Conservation (phyloP, 495 filamentous ascomycete genomes). For the Penicillium taxi region DNA sequence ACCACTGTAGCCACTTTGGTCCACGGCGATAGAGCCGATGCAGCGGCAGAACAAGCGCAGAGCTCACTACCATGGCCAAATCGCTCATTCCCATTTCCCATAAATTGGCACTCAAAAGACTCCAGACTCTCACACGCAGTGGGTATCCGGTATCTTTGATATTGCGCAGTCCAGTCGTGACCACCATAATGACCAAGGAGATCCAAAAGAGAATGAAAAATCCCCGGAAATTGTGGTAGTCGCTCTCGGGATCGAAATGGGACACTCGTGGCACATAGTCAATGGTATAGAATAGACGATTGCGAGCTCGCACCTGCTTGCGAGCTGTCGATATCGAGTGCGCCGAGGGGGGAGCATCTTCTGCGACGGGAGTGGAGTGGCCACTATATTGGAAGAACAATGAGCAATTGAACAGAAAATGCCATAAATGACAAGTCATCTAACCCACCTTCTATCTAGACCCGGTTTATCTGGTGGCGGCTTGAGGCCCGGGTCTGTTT, state of each 20-base stretch:
- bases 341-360: constrained; percentile 84
- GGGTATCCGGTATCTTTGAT: constrained; percentile 89
- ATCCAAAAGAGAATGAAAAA: constrained; percentile 99
- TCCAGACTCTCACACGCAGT: constrained; percentile 76
- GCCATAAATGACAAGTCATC: too few species aligned
- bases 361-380: constrained; percentile 77
- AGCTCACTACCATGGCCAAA: constrained; percentile 71
- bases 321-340: constrained; percentile 76
- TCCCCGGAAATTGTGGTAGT: constrained; percentile 89
- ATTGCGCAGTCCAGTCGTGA: constrained; percentile 84
- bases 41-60: constrained; percentile 61
- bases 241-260: constrained; percentile 88
- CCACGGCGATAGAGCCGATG: constrained; percentile 56
- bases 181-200: constrained; percentile 89
- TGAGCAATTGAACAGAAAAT: constrained; percentile 3
- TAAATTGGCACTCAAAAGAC: constrained; percentile 74
- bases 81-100: constrained; percentile 83
- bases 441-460: constrained; percentile 25
- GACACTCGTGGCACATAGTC: constrained; percentile 89
- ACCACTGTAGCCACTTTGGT: constrained; percentile 60
- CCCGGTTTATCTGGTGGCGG: constrained; percentile 20
- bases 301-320: constrained; percentile 76
- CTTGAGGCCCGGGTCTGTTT: constrained; percentile 19
- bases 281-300: constrained; percentile 89
- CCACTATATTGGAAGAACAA: constrained; percentile 47